Base-by-base conservation (phyloP, 2,329 filamentous ascomycete genomes). In the Fusarium marasasianum region DNA sequence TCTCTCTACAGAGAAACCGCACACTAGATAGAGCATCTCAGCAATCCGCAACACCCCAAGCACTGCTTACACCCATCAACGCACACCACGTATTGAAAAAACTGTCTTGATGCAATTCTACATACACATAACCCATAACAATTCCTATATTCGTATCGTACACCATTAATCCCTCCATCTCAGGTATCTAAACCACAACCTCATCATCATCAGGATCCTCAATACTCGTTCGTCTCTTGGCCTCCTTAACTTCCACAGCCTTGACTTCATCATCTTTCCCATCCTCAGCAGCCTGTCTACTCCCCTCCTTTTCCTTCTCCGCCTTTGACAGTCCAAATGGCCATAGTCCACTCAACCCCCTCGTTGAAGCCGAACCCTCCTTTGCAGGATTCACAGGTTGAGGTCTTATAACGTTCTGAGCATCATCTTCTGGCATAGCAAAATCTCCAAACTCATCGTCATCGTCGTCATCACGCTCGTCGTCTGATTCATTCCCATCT, bases 381-480 rank as follows among this genome's bases (percentile, higher is more conserved):
- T 81, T 83, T 15, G 84, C 82, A 3, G 87, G 88, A 60, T 90
- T 87, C 12, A 90, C 83, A 0, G 87, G 85, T 7, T 90, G 82
- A 6, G 89, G 89, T 73, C 88, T 87, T 63, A 90, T 80, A 6
- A 91, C 83, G 33, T 83, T 84, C 18, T 85, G 82, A 11, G 80
- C 75, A 17, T 83, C 83, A 57, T 87, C 83, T 79, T 91, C 90
- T 17, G 90, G 88, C 83, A 92, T 90, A 72, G 90, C 90, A 75
- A 92, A 92, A 66, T 93, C 91, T 20, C 91, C 91, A 82, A 93
- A 89, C 76, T 91, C 91, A 71, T 92, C 90, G 45, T 91, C 89
- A 35, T 90, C 87, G 10, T 90, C 87, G 18, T 89, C 72, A 20
- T 87, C 88, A 40, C 86, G 86, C 35, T 86, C 87, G 57, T 87